Base-by-base conservation (phyloP, 2,329 filamentous ascomycete genomes). In the Ophiosphaerella korrae region DNA sequence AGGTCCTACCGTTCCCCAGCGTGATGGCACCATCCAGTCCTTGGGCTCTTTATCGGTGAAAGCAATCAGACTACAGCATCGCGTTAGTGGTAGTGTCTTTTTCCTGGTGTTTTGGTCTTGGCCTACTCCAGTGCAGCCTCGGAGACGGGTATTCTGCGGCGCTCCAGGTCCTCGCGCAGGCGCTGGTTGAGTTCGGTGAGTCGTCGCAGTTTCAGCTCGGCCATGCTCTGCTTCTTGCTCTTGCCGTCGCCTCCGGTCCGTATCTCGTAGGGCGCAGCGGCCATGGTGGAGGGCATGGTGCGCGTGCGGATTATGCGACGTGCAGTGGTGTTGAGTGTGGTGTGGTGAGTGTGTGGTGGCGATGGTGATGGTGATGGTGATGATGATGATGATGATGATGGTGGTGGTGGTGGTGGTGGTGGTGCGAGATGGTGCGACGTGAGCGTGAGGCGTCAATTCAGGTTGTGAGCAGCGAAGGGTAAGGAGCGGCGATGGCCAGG, bases 141-240 rank as follows among this genome's bases (percentile, higher is more conserved):
- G 70, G 92, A 96, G 55, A 97, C 92, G 63, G 93, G 94, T 72
- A 97, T 96, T 67, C 94, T 85, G 74, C 96, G 92, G 74, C 94
- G 86, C 69, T 97, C 94, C 60, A 99, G 82, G 75, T 99, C 94
- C 78, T 99, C 94, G 70, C 92, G 90, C 75, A 99, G 80, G 67
- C 94, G 88, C 77, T 91, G 91, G 83, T 97, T 99, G 70, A 99
- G 85, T 80, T 99, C 94, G 55, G 92, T 97, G 77, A 99, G 83
- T 61, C 94, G 89, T 70, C 94, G 88, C 70, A 97, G 86, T 84
- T 99, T 99, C 61, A 99, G 85, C 76, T 99, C 94, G 66, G 93
- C 93, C 90, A 99, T 97, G 74, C 91, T 96, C 80, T 97, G 94
- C 83, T 97, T 97, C 82, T 95, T 97, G 81, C 92, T 96, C 83